Evolutionary conservation across 192 early-diverging fungal species (phyloP), one percentile per base, ranked within the genome.

Genomic region (Backusella liffmaniae): DNA sequence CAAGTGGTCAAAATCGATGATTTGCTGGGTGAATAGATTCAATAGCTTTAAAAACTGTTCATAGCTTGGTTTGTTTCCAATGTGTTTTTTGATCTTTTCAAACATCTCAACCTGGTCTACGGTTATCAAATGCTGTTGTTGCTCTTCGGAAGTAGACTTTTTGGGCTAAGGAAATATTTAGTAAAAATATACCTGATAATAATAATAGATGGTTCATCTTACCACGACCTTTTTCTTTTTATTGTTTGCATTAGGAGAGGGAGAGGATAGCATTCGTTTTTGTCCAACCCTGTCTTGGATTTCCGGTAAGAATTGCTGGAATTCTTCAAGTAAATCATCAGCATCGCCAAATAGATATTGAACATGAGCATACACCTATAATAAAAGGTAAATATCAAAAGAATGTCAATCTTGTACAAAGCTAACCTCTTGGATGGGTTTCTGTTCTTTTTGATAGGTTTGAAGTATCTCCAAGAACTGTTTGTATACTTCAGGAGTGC

Each of bases 401-500:
- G 39, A 9, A 41, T 41, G 10, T 37, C 0, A 32, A 3, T 3
- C 1, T 32, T 32, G 32, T 32, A 32, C 32, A 32, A 32, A 62
- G 21, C 66, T 72, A 77, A 93, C 92, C 75, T 99, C 98, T 67
- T 95, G 93, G 32, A 99, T 98, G 0, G 98, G 96, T 53, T 93
- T 94, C 71, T 93, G 91, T 77, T 99, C 96, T 73, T 94, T 93
- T 81, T 99, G 98, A 80, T 98, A 99, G 12, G 94, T 97, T 86
- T 98, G 96, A 77, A 99, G 77, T 46, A 99, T 96, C 78, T 98
- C 97, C 74, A 99, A 80, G 77, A 99, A 99, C 78, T 96, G 94
- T 77, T 96, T 95, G 84, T 99, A 99, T 18, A 90, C 94, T 35
- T 98, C 98, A 1, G 96, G 98, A 80, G 97, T 92, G 41, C 87